These are phyloP conservation scores for Fragaria ananassa DNA, from an alignment of 306 rosid species.

Conservation along the genomic window DNA sequence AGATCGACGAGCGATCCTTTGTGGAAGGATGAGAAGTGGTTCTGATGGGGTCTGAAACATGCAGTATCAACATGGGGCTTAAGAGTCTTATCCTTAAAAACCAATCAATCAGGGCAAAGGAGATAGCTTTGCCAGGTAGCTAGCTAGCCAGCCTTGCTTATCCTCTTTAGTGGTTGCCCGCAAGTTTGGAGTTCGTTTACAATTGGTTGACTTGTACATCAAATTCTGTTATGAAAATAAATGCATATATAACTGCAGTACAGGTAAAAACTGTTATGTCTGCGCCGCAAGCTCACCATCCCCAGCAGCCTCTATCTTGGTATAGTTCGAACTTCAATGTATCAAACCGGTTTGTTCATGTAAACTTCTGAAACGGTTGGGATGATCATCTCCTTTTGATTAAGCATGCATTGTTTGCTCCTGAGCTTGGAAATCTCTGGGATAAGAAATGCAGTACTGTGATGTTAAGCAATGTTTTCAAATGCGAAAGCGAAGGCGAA, in stretches of 20 bases:
- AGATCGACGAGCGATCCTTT: conserved; percentile 9
- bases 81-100: conserved; percentile 50
- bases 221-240: not conserved
- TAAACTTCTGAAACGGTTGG: not conserved
- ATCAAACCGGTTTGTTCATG: not conserved
- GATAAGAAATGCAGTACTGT: not conserved
- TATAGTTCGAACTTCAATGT: not conserved
- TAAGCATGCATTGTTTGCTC: not conserved
- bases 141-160: conserved; percentile 6
- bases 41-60: not conserved
- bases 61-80: not conserved
- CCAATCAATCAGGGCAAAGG: conserved; percentile 21
- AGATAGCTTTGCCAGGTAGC: conserved; percentile 23
- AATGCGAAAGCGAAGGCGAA: too few relatives aligned
- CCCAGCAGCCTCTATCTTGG: not conserved
- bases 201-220: not conserved
- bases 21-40: conserved; percentile 8
- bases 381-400: not conserved
- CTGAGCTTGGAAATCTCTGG: not conserved
- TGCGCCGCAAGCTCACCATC: not conserved
- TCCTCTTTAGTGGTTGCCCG: not conserved
- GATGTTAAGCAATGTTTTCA: too few relatives aligned
- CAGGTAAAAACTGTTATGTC: not conserved
- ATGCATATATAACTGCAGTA: not conserved
- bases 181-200: not conserved